Percentiles rank a stretch among this genome's conserved stretches.
Evolutionary conservation across 2,329 filamentous ascomycete species (phyloP).

Genomic region (Calonectria pauciramosa): DNA sequence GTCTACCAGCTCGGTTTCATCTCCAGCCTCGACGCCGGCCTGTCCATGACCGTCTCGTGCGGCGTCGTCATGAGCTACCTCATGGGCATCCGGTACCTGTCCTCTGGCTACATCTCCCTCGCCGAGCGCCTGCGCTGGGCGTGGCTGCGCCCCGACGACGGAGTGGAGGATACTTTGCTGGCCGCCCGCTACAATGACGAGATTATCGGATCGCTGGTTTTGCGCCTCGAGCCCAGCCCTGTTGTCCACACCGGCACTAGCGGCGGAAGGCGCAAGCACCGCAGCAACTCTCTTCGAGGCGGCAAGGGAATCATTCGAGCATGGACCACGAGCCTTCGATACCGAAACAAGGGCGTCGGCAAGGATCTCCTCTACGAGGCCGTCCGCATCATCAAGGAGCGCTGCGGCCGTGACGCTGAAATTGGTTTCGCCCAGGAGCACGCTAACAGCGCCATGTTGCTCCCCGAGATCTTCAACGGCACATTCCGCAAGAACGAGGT

Average conservation of each 20-base stretch:
- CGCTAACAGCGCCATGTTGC: slow-evolving; percentile 77
- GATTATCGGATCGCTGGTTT: slow-evolving; percentile 78
- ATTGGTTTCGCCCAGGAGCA: slow-evolving; percentile 83
- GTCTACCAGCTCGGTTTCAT: slow-evolving; percentile 64
- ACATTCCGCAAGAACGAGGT: slow-evolving; percentile 71
- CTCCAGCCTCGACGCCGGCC: slow-evolving; percentile 63
- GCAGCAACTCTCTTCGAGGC: slow-evolving; percentile 60
- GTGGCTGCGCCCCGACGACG: slow-evolving; percentile 66
- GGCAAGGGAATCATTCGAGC: slow-evolving; percentile 81
- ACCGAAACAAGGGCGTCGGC: slow-evolving; percentile 80
- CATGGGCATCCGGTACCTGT: slow-evolving; percentile 70
- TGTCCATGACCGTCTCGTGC: slow-evolving; percentile 69
- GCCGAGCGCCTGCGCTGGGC: slow-evolving; percentile 73
- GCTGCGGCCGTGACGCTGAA: slow-evolving; percentile 75
- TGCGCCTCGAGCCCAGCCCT: slow-evolving; percentile 70
- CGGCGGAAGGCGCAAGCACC: slow-evolving; percentile 51
- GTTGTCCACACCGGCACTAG: slow-evolving; percentile 46
- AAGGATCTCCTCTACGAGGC: slow-evolving; percentile 80
- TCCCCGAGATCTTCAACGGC: slow-evolving; percentile 74
- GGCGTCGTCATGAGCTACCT: slow-evolving; percentile 76
- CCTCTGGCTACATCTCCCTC: slow-evolving; percentile 71
- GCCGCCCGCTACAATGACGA: slow-evolving; percentile 77
- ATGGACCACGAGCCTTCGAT: slow-evolving; percentile 82
- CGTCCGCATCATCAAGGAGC: slow-evolving; percentile 75
- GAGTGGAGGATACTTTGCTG: slow-evolving; percentile 70